Evolutionary conservation across 345 rosid genomes (phyloP), one percentile per base, ranked within the genome.

Genomic region (Gossypium sturtianum): DNA sequence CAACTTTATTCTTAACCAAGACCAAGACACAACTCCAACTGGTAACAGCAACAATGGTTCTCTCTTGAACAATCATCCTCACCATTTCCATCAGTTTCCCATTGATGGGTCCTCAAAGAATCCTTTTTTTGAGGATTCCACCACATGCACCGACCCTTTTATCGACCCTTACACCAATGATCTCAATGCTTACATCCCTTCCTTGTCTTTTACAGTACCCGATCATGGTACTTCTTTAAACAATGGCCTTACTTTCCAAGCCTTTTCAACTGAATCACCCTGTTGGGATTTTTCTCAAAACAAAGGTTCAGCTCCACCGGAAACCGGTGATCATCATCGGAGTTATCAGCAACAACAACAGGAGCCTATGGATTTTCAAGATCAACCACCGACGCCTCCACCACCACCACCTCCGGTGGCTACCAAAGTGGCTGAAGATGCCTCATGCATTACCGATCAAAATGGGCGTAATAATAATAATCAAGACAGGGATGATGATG

Each of bases 21-120:
- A 80, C 56, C 67, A 57, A 22, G 12, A 16, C 71, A 43, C 23
- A n/a, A 59, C 5, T 34, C 16, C 16, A 25, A 4, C 25, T 47
- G 20, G 53, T 7, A 29, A 12, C 3, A 19, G 16, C 43, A 59
- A 44, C 66, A 60, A 73, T 34, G 72, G 54, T 17, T 52, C 72
- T 44, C n/a, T 75, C 23, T 64, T 58, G 41, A 72, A 62, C 60
- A 74, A 72, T 54, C 69, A 72, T 54, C 66, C 51, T 62, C 70
- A 56, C 25, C 7, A 60, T 77, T 67, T 29, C 54, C 74, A 80
- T 49, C 78, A 16, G 65, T 67, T 54, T 57, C 5, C 62, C 20
- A 34, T 49, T 65, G 80, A 63, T 67, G 79, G 45, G 44, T 78
- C 81, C 49, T 70, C 79, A 23, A 71, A 47, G 51, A 77, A 65